Evolutionary conservation across 2,329 filamentous ascomycete genomes (phyloP), one percentile per base, ranked within the genome.

Genomic region (Penicillium polonicum): DNA sequence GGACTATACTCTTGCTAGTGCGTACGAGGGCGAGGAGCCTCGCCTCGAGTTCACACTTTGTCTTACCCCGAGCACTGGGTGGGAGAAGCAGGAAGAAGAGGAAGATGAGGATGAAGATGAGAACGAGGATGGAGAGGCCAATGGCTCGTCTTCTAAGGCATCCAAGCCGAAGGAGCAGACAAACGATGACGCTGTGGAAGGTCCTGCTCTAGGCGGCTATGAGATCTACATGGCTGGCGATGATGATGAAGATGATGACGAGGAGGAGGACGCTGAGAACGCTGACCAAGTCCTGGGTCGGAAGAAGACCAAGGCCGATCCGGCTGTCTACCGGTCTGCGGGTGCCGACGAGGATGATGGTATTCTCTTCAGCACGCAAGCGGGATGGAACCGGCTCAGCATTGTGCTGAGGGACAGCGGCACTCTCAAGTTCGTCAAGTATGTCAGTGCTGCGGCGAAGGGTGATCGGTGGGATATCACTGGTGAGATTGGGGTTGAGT

Each of bases 391-490:
- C 75, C 91, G 89, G 63, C 82, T 99, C 79, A 92, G 88, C 63
- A 85, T 99, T 64, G 94, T 97, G 33, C 79, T 97, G 65, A 84
- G 94, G 57, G 94, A 99, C 72, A 86, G 85, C 65, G 92, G 91
- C 15, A 88, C 89, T 15, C 80, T 99, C 70, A 88, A 91, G 73
- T 99, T 99, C 72, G 92, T 97, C 69, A 99, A 97, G 80, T 99
- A 97, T 74, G 89, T 99, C 23, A 95, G 89, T 75, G 82, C 82
- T 59, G 85, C 83, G 50, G 94, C 94, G 8, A 85, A 85, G 70
- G 94, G 94, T 0, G 94, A 97, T 76, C 83, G 94, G 43, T 97
- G 92, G 91, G 94, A 99, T 77, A 82, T 97, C 49, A 88, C 86
- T 46, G 94, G 87, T 0, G 86, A 86, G 35, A 91, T 90, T 73